A percentile compares a stretch with the other conserved stretches of the same genome.
These are phyloP conservation scores for Puya raimondii DNA, from an alignment of 176 grass and related monocot genomes.

Conservation along the genomic window DNA sequence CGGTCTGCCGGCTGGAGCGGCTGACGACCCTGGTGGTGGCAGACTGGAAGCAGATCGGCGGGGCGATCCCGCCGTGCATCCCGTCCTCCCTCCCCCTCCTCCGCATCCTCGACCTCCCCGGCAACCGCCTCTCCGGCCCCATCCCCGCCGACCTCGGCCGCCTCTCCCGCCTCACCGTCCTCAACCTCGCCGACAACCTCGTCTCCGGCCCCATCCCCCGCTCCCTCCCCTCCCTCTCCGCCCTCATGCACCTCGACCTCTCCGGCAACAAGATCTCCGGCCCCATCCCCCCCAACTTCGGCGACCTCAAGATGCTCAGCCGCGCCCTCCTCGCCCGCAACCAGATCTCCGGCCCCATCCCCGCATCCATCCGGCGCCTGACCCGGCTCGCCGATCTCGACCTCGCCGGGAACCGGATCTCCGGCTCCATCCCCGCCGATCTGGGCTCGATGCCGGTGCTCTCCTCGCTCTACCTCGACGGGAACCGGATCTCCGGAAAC, in stretches of 20 bases:
- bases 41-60: slow-evolving; percentile 93
- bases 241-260: slow-evolving; percentile 87
- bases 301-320: slow-evolving; percentile 62
- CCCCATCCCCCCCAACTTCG: slow-evolving; percentile 39
- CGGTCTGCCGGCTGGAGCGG: slow-evolving; percentile 59
- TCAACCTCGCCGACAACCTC: slow-evolving; percentile 87
- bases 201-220: slow-evolving; percentile 38
- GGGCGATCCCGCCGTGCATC: slow-evolving; percentile 60
- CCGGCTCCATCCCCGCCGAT: slow-evolving; percentile 32
- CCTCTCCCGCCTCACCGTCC: slow-evolving; percentile 61
- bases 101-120: slow-evolving; percentile 73
- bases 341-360: slow-evolving; percentile 57
- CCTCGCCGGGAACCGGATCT: slow-evolving; percentile 66
- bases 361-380: slow-evolving; percentile 40
- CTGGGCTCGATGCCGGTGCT: slow-evolving; percentile 48
- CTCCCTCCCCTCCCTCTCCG: slow-evolving; percentile 37
- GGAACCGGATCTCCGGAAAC: slow-evolving; percentile 46
- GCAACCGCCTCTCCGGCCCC: slow-evolving; percentile 59
- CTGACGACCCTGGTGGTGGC: slow-evolving; percentile 63
- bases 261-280: slow-evolving; percentile 60
- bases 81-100: slow-evolving; percentile 44
- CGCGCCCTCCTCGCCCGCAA: slow-evolving; percentile 69
- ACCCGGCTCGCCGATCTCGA: slow-evolving; percentile 76
- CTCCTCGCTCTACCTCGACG: slow-evolving; percentile 52
- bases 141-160: slow-evolving; percentile 50